Base-by-base conservation (phyloP, 306 rosid genomes). In the Sechiopsis laciniata region DNA sequence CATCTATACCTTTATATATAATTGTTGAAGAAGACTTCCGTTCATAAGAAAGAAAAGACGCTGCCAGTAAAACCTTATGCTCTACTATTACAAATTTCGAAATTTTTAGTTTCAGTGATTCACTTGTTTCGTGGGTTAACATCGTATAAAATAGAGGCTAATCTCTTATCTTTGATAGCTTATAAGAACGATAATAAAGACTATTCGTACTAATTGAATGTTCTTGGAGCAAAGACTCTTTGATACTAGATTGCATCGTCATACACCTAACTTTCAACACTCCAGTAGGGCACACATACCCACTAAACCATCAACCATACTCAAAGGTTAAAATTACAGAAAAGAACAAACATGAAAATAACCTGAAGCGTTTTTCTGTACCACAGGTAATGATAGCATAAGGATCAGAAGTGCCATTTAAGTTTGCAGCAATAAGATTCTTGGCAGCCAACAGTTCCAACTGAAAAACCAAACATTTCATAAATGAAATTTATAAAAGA, bases 331-430 rank as follows among this genome's bases (percentile, higher is more conserved):
- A 73, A 56, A 55, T 56, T 26, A 60, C n/a, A 48, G 26, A 72
- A 22, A 9, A 66, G 71, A 55, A 22, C 58, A 54, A 55, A 50
- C 11, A 53, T 14, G 55, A 72, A 51, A 16, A 29, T 53, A 64
- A 94, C 99, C 99, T 94, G 91, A 94, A 94, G 78, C 96, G 87
- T 83, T 90, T 94, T 83, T 94, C 91, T 78, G 85, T 80, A 74
- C 91, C 92, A 62, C 99, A 94, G 9, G 90, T 94, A 77, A 94
- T 94, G 77, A 94, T 87, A 70, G 84, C 97, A 84, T 94, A 94
- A 26, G 99, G 99, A 85, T 94, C 99, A 2, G 99, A 50, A 5
- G 96, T 91, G 78, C 99, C 99, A 86, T 94, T 94, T 75, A 94
- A 82, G 83, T 94, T 94, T 65, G 99, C 99, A 80, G 92, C 96